These are phyloP conservation scores for Eucalyptus lansdowneana DNA, from an alignment of 345 rosid genomes.

Conservation along the genomic window DNA sequence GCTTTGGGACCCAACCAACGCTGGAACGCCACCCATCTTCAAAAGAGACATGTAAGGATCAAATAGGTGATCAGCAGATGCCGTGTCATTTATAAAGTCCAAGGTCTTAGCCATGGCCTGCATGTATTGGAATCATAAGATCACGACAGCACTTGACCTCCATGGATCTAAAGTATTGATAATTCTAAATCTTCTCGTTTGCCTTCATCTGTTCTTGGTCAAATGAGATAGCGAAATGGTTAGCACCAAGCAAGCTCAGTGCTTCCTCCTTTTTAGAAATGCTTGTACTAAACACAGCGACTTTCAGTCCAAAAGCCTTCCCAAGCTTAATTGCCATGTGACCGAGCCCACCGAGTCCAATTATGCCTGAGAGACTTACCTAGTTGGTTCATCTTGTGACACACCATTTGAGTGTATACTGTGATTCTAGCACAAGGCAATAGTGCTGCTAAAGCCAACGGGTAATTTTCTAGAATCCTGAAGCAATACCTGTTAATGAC, in stretches of 20 bases:
- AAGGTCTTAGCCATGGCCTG: conserved; percentile 49
- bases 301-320: conserved; percentile 74
- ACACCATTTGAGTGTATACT: conserved; percentile 71
- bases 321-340: conserved; percentile 96
- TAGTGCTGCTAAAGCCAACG: conserved; percentile 66
- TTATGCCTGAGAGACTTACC: conserved; percentile 71
- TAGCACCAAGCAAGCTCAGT: conserved; percentile 50
- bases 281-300: conserved; percentile 74
- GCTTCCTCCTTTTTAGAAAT: conserved; percentile 75
- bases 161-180: background rate
- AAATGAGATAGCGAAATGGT: conserved; percentile 51
- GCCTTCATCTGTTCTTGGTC: conserved; percentile 63
- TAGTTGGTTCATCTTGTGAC: conserved; percentile 65
- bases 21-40: conserved; percentile 52
- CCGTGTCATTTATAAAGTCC: conserved; percentile 65
- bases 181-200: background rate
- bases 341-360: conserved; percentile 91
- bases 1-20: conserved; percentile 61
- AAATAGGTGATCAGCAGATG: conserved; percentile 71
- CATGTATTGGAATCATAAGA: background rate
- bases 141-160: background rate
- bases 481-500: conserved; percentile 53
- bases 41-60: conserved; percentile 67
- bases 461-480: conserved; percentile 46
- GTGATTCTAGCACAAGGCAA: conserved; percentile 83